Percentiles rank a stretch among this genome's conserved stretches.
Evolutionary conservation across 345 rosid genomes (phyloP).

Genomic region (Rhodamnia argentea): DNA sequence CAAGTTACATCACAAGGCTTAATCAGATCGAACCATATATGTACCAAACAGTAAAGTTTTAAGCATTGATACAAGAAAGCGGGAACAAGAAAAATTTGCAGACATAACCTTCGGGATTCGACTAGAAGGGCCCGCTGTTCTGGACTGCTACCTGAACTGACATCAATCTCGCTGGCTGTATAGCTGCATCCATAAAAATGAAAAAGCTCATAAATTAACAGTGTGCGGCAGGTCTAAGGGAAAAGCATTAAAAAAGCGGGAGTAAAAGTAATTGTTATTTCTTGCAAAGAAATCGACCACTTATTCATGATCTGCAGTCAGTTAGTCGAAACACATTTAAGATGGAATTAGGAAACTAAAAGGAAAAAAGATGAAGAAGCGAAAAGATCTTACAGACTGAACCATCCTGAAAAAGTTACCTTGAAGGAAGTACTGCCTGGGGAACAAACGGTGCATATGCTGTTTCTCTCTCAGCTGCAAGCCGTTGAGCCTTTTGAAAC

Average conservation of each 20-base stretch:
- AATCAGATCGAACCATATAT: background rate
- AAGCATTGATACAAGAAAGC: background rate
- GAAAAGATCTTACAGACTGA: background rate
- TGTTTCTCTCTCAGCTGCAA: constrained; percentile 96
- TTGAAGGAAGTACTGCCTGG: constrained; percentile 51
- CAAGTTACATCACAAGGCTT: background rate
- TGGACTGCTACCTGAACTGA: constrained; percentile 26
- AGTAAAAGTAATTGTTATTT: background rate
- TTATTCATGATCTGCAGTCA: background rate
- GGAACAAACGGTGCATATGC: constrained; percentile 74
- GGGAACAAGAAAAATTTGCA: background rate
- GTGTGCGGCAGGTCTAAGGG: background rate
- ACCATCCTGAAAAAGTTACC: constrained; percentile 26
- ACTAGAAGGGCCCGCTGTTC: constrained; percentile 79
- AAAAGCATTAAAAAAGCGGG: background rate
- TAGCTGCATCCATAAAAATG: constrained; percentile 12
- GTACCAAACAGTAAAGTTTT: background rate
- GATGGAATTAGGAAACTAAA: background rate
- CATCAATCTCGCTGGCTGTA: constrained; percentile 37
- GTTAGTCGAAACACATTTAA: background rate
- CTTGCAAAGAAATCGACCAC: background rate
- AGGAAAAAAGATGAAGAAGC: background rate
- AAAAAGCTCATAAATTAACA: background rate
- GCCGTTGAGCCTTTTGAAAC: constrained; percentile 96
- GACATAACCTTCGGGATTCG: constrained; percentile 65